phyloP scores from a whole-genome alignment of 768 basidiomycete species.

The Pulveroboletus sp. region DNA sequence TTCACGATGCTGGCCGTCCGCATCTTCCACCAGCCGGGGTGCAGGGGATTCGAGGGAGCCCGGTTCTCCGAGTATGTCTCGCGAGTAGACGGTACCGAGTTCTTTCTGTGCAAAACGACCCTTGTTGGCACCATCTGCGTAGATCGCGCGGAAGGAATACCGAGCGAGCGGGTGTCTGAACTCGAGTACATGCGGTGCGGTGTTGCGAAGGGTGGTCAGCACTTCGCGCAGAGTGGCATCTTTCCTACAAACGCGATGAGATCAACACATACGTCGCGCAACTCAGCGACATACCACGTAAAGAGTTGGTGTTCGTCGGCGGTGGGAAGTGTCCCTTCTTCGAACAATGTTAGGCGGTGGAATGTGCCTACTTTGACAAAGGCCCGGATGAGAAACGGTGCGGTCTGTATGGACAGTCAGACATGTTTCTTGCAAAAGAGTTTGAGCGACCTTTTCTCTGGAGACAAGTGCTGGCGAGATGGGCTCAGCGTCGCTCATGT shows the following conservation, averaged over 20 bases:
- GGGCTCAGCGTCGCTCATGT: conserved; percentile 38
- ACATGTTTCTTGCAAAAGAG: no score
- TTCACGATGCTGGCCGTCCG: conserved; percentile 30
- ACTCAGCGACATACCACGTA: conserved; percentile 54
- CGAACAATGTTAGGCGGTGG: conserved; percentile 71
- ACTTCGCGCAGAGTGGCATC: conserved; percentile 81
- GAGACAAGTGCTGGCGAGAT: conserved; percentile 45
- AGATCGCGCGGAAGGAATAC: conserved; percentile 78
- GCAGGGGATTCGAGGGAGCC: conserved; percentile 58
- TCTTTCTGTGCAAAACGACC: conserved; percentile 77
- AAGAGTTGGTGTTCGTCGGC: conserved; percentile 83
- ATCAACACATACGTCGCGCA: not conserved
- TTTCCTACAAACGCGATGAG: conserved; percentile 48
- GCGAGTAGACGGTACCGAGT: conserved; percentile 77
- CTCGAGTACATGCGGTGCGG: conserved; percentile 65
- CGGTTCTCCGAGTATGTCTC: conserved; percentile 82
- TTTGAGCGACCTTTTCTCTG: conserved; percentile 54
- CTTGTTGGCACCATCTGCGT: conserved; percentile 69
- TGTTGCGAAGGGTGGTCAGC: conserved; percentile 70
- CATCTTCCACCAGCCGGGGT: conserved; percentile 58
- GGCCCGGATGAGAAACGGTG: conserved; percentile 78
- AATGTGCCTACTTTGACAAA: conserved; percentile 82
- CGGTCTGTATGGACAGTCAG: conserved; percentile 45
- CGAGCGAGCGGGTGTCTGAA: conserved; percentile 80
- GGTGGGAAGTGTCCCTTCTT: conserved; percentile 72